Evolutionary conservation across 768 basidiomycete species (phyloP).

Genomic region (Pulveroboletus sp.): DNA sequence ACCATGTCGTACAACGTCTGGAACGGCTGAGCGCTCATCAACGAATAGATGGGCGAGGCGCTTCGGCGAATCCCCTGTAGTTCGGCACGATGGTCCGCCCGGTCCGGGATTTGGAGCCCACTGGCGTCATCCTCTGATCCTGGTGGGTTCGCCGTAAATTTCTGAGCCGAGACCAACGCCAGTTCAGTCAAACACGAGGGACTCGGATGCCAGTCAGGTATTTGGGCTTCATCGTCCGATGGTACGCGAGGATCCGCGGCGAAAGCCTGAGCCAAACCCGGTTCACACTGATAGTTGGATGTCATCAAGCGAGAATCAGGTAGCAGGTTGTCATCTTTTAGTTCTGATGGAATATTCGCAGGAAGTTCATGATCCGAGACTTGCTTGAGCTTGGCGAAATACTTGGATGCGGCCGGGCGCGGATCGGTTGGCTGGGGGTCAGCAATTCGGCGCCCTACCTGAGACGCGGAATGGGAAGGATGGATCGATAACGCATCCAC

Average conservation of each 20-base stretch:
- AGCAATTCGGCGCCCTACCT: slow-evolving; percentile 27
- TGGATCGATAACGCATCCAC: slow-evolving; percentile 30
- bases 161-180: not conserved
- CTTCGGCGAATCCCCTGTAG: not conserved
- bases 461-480: slow-evolving; percentile 59
- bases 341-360: not conserved
- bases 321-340: slow-evolving; percentile 1
- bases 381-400: slow-evolving; percentile 6
- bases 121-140: not conserved
- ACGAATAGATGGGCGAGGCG: slow-evolving; percentile 5
- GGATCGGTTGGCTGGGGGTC: not conserved
- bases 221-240: slow-evolving; percentile 1
- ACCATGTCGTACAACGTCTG: slow-evolving; percentile 10
- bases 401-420: slow-evolving; percentile 8
- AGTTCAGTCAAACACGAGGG: slow-evolving; percentile 4
- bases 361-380: not conserved
- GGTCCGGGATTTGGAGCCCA: not conserved
- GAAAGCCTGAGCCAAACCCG: not conserved
- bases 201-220: not conserved
- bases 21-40: slow-evolving; percentile 5
- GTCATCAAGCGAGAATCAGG: slow-evolving; percentile 2
- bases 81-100: not conserved
- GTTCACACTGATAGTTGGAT: slow-evolving; percentile 8
- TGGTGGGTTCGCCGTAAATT: not conserved
- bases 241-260: not conserved